Evolutionary conservation across 495 filamentous ascomycete genomes (phyloP).

Genomic region (Pseudoneurospora amorphoporcata): DNA sequence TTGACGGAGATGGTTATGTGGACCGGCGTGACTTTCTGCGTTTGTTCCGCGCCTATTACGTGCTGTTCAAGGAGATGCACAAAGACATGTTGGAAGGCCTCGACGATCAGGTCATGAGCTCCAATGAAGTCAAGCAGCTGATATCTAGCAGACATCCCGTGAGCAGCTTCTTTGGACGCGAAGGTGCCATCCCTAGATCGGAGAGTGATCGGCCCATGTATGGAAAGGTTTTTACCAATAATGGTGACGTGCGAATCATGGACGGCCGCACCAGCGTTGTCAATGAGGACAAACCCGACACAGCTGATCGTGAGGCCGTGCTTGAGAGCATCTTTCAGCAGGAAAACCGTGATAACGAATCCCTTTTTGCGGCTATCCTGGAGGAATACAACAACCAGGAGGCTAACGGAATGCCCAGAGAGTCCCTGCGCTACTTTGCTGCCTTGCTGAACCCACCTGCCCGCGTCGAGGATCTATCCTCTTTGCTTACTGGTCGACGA

Average conservation of each 20-base stretch:
- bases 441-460: slow-evolving; percentile 33
- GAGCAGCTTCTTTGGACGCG: slow-evolving; percentile 57
- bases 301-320: slow-evolving; percentile 29
- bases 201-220: slow-evolving; percentile 48
- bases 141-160: slow-evolving; percentile 67
- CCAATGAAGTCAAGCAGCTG: slow-evolving; percentile 59
- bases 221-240: slow-evolving; percentile 50
- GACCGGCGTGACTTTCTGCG: slow-evolving; percentile 82
- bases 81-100: slow-evolving; percentile 71
- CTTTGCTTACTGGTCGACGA: slow-evolving; percentile 25
- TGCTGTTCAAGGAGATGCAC: slow-evolving; percentile 74
- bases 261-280: slow-evolving; percentile 35
- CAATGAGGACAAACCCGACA: slow-evolving; percentile 32
- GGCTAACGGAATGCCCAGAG: slow-evolving; percentile 2
- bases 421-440: slow-evolving; percentile 24
- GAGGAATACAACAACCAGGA: slow-evolving; percentile 1
- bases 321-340: slow-evolving; percentile 29
- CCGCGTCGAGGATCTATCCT: slow-evolving; percentile 25
- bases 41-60: slow-evolving; percentile 84
- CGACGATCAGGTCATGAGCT: slow-evolving; percentile 69
- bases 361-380: slow-evolving; percentile 20
- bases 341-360: slow-evolving; percentile 17
- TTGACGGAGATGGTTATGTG: slow-evolving; percentile 82
- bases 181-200: slow-evolving; percentile 49
- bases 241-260: slow-evolving; percentile 51